A percentile compares a stretch with the other conserved stretches of the same genome.
phyloP scores from a whole-genome alignment of 208 protist species.

The Borovskyia barvae region DNA sequence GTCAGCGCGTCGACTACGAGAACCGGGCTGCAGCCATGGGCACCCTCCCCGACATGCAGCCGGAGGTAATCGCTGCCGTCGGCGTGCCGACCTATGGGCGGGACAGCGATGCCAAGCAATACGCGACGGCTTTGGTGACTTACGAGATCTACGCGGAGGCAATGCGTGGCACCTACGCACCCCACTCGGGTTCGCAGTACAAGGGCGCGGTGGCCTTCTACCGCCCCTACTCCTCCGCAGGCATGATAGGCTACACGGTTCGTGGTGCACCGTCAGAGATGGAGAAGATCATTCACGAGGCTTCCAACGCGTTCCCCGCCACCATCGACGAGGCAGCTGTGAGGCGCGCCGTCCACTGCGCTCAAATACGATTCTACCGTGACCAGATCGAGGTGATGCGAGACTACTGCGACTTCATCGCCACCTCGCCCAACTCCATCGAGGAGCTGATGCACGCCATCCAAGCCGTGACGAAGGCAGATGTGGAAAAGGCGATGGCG shows the following conservation, averaged over 20 bases:
- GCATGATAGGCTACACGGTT: constrained; percentile 78
- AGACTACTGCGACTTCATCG: constrained; percentile 86
- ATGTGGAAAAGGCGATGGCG: constrained; percentile 56
- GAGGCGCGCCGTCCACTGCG: constrained; percentile 35
- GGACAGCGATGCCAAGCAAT: constrained; percentile 47
- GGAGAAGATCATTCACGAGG: constrained; percentile 27
- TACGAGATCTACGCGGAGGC: constrained; percentile 59
- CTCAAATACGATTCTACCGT: constrained; percentile 36
- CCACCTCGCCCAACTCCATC: constrained; percentile 34
- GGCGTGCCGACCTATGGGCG: constrained; percentile 60
- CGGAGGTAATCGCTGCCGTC: constrained; percentile 73
- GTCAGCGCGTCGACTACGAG: constrained; percentile 62
- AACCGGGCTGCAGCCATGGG: constrained; percentile 69
- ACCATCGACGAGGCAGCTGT: constrained; percentile 32
- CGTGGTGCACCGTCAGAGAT: constrained; percentile 51
- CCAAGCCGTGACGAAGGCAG: constrained; percentile 39
- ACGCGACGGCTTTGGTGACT: constrained; percentile 60
- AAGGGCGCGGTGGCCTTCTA: constrained; percentile 68
- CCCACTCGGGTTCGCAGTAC: constrained; percentile 24
- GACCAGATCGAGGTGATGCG: constrained; percentile 61
- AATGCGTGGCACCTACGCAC: constrained; percentile 26
- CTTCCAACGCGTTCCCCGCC: constrained; percentile 39
- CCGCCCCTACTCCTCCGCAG: constrained; percentile 71
- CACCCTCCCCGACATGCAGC: constrained; percentile 81
- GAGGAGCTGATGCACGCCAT: constrained; percentile 59